phyloP scores from a whole-genome alignment of 805 yeast genomes.

The Metschnikowia lunata region DNA sequence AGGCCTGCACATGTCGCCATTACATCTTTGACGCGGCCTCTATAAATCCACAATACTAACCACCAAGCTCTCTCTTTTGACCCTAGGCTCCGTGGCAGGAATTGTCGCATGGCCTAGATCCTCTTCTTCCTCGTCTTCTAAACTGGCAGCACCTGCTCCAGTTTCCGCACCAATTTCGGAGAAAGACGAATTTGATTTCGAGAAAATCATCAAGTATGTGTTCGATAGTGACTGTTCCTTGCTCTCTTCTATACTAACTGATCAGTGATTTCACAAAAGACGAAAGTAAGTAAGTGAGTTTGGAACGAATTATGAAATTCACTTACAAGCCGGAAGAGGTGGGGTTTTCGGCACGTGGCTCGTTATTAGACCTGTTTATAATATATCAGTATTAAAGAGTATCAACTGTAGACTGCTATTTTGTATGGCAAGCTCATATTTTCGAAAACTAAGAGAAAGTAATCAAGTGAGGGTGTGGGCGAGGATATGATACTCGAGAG shows the following conservation, averaged over 20 bases:
- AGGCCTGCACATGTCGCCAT: too few relatives aligned
- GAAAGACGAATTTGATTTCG: constrained; percentile 42
- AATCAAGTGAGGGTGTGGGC: too few relatives aligned
- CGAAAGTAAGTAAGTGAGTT: constrained; percentile 28
- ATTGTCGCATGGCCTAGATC: constrained; percentile 37
- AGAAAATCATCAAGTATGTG: constrained; percentile 41
- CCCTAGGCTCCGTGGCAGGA: constrained; percentile 38
- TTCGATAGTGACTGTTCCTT: not conserved
- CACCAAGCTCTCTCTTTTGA: constrained; percentile 37
- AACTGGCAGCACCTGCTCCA: constrained; percentile 20
- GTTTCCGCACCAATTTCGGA: constrained; percentile 22
- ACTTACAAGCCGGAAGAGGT: too few relatives aligned
- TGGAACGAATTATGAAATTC: too few relatives aligned
- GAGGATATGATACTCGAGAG: too few relatives aligned
- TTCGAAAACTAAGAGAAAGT: too few relatives aligned
- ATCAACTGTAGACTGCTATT: too few relatives aligned
- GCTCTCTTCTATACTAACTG: not conserved
- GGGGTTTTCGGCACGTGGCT: too few relatives aligned
- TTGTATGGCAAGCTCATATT: too few relatives aligned
- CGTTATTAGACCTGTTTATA: too few relatives aligned
- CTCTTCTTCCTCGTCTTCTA: constrained; percentile 1
- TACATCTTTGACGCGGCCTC: too few relatives aligned
- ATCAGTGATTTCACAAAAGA: constrained; percentile 40
- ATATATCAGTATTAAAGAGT: too few relatives aligned
- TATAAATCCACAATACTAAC: constrained; percentile 9